Evolutionary conservation across 148 eudicot genomes (phyloP).

Genomic region (Selenicereus undatus): DNA sequence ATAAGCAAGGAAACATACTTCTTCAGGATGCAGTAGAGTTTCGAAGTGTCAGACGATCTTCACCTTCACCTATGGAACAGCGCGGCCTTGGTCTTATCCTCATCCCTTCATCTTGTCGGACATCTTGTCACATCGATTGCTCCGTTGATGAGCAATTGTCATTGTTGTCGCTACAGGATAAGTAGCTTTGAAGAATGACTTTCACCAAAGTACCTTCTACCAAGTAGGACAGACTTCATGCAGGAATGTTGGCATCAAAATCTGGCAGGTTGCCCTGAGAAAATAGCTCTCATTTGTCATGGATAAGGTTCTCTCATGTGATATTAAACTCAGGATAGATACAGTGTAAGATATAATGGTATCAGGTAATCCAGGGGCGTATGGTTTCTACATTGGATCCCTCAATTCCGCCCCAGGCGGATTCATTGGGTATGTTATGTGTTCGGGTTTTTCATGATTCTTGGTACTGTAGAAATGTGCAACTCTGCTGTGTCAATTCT

Average conservation of each 20-base stretch:
- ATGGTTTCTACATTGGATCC: too few relatives aligned
- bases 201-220: neutral
- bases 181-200: neutral
- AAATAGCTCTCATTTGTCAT: neutral
- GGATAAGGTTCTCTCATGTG: neutral
- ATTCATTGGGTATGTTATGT: too few relatives aligned
- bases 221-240: neutral
- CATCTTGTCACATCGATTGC: constrained; percentile 76
- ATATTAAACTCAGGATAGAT: too few relatives aligned
- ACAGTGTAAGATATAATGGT: too few relatives aligned
- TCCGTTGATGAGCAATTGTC: constrained; percentile 67
- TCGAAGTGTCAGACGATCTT: constrained; percentile 59
- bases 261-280: neutral
- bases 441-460: too few relatives aligned
- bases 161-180: constrained; percentile 41
- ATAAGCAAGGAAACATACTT: constrained; percentile 95
- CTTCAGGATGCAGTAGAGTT: constrained; percentile 84
- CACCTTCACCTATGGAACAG: constrained; percentile 82
- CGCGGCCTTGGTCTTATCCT: constrained; percentile 83
- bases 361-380: too few relatives aligned
- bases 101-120: constrained; percentile 69
- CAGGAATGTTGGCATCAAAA: neutral
- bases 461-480: too few relatives aligned
- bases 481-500: too few relatives aligned
- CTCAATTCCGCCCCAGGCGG: too few relatives aligned